Conservation (phyloP, 2,329 filamentous ascomycete species). For the Ceratocystis smalleyi region DNA sequence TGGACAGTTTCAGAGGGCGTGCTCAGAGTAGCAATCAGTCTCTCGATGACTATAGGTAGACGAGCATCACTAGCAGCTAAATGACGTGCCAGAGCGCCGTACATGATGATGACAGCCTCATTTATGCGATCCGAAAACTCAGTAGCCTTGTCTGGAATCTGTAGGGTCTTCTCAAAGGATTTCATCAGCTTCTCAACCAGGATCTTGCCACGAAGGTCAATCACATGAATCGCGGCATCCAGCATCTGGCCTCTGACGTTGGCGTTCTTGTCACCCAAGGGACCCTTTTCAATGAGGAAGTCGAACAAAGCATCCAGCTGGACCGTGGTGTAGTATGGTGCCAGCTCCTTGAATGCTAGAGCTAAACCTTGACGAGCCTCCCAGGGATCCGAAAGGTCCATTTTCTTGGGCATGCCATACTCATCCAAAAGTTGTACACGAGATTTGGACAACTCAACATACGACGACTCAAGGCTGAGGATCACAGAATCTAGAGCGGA, state of each 20-base stretch:
- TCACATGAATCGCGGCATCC: conserved; percentile 68
- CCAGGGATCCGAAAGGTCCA: conserved; percentile 78
- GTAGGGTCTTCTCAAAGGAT: conserved; percentile 77
- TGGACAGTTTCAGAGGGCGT: conserved; percentile 95
- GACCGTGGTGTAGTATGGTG: conserved; percentile 48
- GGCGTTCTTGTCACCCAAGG: conserved; percentile 66
- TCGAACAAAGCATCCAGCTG: conserved; percentile 64
- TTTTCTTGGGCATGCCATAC: conserved; percentile 86
- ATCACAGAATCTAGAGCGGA: conserved; percentile 47
- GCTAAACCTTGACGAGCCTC: conserved; percentile 81
- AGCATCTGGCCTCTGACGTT: conserved; percentile 80
- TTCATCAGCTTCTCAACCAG: conserved; percentile 84
- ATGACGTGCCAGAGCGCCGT: conserved; percentile 83
- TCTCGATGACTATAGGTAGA: conserved; percentile 73
- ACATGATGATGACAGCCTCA: conserved; percentile 94
- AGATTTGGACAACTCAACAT: conserved; percentile 66
- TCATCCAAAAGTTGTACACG: conserved; percentile 73
- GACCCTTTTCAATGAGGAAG: conserved; percentile 74
- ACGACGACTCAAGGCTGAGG: conserved; percentile 50
- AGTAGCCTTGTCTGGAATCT: conserved; percentile 65
- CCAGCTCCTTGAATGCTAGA: conserved; percentile 69
- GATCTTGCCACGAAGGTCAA: conserved; percentile 63
- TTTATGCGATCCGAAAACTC: conserved; percentile 79
- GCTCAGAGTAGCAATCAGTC: conserved; percentile 71
- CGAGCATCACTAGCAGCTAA: conserved; percentile 71